Evolutionary conservation across 768 basidiomycete species (phyloP).

Genomic region (Rubroboletus satanas): DNA sequence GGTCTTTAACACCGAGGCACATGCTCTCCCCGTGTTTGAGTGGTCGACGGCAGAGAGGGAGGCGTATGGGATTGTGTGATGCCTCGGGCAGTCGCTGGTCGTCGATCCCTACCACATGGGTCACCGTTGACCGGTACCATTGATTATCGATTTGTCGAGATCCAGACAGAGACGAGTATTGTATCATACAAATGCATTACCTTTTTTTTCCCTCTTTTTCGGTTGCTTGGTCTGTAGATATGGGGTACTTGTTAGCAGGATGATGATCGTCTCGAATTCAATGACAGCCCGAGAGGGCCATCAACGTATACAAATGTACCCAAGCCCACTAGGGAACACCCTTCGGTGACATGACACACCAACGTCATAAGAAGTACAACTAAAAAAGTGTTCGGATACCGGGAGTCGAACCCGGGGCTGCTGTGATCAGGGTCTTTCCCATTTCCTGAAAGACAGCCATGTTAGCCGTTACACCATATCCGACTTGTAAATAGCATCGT

Average conservation of each 20-base stretch:
- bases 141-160: neutral
- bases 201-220: neutral
- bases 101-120: neutral
- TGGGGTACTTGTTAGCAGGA: too few relatives aligned
- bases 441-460: slow-evolving; percentile 32
- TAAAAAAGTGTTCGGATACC: slow-evolving; percentile 31
- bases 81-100: neutral
- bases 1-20: slow-evolving; percentile 70
- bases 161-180: neutral
- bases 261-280: too few relatives aligned
- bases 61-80: slow-evolving; percentile 32
- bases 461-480: slow-evolving; percentile 37
- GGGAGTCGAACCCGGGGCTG: slow-evolving; percentile 36
- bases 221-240: neutral
- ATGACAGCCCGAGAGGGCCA: too few relatives aligned
- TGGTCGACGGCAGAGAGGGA: slow-evolving; percentile 56
- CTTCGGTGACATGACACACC: neutral
- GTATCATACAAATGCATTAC: neutral
- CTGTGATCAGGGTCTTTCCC: slow-evolving; percentile 20
- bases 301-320: too few relatives aligned
- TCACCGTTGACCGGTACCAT: neutral
- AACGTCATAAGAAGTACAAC: too few relatives aligned
- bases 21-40: slow-evolving; percentile 69
- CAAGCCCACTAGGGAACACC: neutral
- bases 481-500: slow-evolving; percentile 2